Evolutionary conservation across 2,329 filamentous ascomycete species (phyloP), one percentile per base, ranked within the genome.

Genomic region (Pseudogymnoascus sp.): DNA sequence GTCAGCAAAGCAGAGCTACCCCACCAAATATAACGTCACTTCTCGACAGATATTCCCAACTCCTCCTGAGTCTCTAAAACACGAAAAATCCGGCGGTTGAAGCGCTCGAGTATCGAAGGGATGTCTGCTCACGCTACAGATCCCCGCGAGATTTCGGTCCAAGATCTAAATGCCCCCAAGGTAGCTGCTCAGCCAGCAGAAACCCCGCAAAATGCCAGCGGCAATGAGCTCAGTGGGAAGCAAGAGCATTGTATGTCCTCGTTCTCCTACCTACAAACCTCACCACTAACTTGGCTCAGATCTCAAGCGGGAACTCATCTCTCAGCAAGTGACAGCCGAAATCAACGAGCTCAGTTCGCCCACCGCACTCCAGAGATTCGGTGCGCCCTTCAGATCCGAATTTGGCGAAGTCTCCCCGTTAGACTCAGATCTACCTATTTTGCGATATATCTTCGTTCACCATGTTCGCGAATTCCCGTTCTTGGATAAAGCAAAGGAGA

Each of bases 401-500:
- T 87, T 89, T 65, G 94, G 94, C 67, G 94, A 99, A 75, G 89
- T 99, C 23, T 88, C 92, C 3, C 94, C 94, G 12, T 83, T 96
- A 65, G 92, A 99, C 73, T 97, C 92, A 1, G 93, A 97, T 70
- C 82, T 99, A 28, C 94, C 94, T 16, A 89, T 99, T 66, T 80
- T 99, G 66, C 86, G 94, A 68, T 97, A 94, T 78, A 96, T 99
- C 72, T 99, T 99, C 73, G 94, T 97, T 62, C 89, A 97, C 73
- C 92, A 97, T 86, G 86, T 99, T 65, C 91, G 94, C 72, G 95
- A 97, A 71, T 99, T 99, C 71, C 94, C 94, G 1, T 99, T 99
- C 73, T 84, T 99, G 67, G 92, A 99, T 76, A 91, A 96, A 80
- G 94, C 94, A 21, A 89, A 86, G 72, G 94, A 99, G 82, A 96